Conservation (phyloP, 768 basidiomycete genomes). For the Cystofilobasidium capitatum region DNA sequence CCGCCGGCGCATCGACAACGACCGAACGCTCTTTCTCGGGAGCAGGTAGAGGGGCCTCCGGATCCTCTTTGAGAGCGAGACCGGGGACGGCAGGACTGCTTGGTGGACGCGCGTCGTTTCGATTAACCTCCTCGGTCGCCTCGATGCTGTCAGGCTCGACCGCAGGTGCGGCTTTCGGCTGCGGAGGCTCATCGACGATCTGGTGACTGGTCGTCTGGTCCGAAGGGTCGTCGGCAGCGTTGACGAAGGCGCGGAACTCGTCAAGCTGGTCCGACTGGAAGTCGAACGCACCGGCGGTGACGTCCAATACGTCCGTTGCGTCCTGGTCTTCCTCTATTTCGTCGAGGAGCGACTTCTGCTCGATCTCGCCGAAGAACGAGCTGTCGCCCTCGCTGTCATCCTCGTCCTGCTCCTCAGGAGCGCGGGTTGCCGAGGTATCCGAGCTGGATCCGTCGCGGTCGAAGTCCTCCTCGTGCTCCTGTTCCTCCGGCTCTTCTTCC, state of each 20-base stretch:
- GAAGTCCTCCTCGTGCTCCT: not conserved
- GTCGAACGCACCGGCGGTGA: not conserved
- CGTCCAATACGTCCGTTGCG: not conserved
- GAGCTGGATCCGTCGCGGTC: not conserved
- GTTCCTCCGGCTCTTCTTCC: not conserved
- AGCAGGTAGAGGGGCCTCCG: no score
- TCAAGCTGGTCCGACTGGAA: constrained; percentile 1
- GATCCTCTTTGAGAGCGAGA: no score
- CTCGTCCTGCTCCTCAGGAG: not conserved
- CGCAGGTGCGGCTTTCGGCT: no score
- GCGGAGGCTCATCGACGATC: no score
- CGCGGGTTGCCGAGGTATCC: not conserved
- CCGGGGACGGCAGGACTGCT: no score
- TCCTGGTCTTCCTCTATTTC: not conserved
- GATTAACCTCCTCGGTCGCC: constrained; percentile 4
- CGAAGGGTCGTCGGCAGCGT: not conserved
- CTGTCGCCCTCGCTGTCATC: not conserved
- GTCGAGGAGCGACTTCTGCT: constrained; percentile 15
- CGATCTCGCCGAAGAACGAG: constrained; percentile 15
- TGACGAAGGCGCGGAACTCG: not conserved
- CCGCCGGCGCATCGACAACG: no score
- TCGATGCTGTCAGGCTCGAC: constrained; percentile 9
- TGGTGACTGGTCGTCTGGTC: not conserved
- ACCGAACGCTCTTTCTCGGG: no score
- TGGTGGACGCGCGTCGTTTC: no score